These are phyloP conservation scores for Corylus americana DNA, from an alignment of 306 rosid genomes.

Conservation along the genomic window DNA sequence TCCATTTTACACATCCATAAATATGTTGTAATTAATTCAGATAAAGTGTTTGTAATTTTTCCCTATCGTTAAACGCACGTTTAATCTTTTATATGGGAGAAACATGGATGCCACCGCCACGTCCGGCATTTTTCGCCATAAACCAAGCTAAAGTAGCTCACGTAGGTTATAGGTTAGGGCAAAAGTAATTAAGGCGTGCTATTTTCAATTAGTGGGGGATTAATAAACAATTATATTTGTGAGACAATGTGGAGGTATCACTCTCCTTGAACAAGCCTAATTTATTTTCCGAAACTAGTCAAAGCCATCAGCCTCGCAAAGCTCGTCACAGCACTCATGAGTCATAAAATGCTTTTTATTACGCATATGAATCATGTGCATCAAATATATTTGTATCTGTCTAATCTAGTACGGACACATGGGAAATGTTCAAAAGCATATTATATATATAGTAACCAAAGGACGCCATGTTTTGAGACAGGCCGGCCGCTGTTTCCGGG, in stretches of 20 bases:
- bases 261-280: not conserved
- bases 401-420: not conserved
- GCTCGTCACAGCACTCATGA: no score
- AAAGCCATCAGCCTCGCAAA: no score
- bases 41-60: no score
- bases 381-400: not conserved
- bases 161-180: not conserved
- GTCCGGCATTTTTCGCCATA: slow-evolving; percentile 24
- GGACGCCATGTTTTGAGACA: slow-evolving; percentile 8
- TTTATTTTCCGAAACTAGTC: no score
- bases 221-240: slow-evolving; percentile 19
- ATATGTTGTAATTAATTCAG: no score
- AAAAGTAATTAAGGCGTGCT: not conserved
- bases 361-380: slow-evolving; percentile 27
- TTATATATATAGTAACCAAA: not conserved
- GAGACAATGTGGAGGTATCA: slow-evolving; percentile 24
- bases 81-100: not conserved
- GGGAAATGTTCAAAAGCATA: not conserved
- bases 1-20: no score
- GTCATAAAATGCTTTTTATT: slow-evolving; percentile 1
- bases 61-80: no score
- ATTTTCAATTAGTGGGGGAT: not conserved
- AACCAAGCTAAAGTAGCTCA: not conserved
- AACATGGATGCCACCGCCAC: not conserved
- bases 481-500: not conserved